Percentiles rank a stretch among this genome's conserved stretches.
phyloP scores from a whole-genome alignment of 352 stramenopile species.

The Phytophthora cajani region DNA sequence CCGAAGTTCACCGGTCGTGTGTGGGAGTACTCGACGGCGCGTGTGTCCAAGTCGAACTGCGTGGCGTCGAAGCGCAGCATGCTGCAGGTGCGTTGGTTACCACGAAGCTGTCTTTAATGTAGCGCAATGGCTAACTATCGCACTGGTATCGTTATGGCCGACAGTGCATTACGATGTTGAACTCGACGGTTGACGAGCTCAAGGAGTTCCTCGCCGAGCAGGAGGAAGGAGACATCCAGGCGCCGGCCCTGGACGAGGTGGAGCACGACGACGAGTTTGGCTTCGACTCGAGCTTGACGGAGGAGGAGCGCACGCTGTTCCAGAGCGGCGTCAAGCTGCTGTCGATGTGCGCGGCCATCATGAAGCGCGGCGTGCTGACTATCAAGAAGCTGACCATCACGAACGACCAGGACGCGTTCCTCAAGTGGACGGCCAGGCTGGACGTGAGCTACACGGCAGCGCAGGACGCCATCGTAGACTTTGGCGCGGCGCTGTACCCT shows the following conservation, averaged over 20 bases:
- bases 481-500: conserved; percentile 83
- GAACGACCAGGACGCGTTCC: conserved; percentile 64
- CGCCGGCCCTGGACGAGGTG: conserved; percentile 47
- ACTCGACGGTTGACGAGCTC: conserved; percentile 83
- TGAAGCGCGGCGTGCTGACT: conserved; percentile 85
- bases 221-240: conserved; percentile 28
- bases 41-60: conserved; percentile 87
- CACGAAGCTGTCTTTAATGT: not conserved
- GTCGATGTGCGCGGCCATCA: conserved; percentile 73
- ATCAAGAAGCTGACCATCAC: conserved; percentile 74
- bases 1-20: conserved; percentile 83
- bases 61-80: conserved; percentile 87
- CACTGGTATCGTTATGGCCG: not conserved
- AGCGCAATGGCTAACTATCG: not conserved
- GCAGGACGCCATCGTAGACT: conserved; percentile 78
- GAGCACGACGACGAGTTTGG: conserved; percentile 78
- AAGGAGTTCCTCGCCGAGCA: conserved; percentile 77
- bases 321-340: conserved; percentile 72
- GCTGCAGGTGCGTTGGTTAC: conserved; percentile 62
- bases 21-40: conserved; percentile 78
- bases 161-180: conserved; percentile 82
- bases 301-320: conserved; percentile 74
- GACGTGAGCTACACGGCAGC: conserved; percentile 68
- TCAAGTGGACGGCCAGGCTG: conserved; percentile 74
- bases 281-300: conserved; percentile 79